Conservation (phyloP, 495 filamentous ascomycete species). For the Hyaloscypha finlandica region DNA sequence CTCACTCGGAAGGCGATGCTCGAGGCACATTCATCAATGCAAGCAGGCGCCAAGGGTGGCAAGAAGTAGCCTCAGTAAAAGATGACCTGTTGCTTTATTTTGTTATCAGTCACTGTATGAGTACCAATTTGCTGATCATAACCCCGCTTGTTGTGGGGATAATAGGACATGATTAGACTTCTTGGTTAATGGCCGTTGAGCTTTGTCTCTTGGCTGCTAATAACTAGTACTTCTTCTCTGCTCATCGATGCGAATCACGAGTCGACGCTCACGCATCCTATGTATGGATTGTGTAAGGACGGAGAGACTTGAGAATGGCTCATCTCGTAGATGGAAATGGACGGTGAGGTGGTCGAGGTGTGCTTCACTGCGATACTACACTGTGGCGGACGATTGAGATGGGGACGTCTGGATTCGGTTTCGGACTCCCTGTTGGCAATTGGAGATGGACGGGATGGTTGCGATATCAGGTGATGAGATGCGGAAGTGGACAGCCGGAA, state of each 20-base stretch:
- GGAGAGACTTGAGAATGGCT: constrained; percentile 18
- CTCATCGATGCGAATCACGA: constrained; percentile 20
- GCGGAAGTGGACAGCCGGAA: background rate
- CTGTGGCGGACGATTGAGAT: background rate
- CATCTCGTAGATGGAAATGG: constrained; percentile 4
- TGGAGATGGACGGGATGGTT: background rate
- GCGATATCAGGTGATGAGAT: background rate
- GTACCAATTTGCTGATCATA: constrained; percentile 26
- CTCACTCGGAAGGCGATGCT: constrained; percentile 29
- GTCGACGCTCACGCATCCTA: background rate
- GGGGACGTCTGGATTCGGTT: background rate
- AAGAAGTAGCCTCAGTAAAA: constrained; percentile 21
- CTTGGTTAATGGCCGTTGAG: constrained; percentile 7
- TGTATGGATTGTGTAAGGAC: background rate
- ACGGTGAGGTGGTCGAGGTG: background rate
- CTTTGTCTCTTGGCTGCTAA: constrained; percentile 9
- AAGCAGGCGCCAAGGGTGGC: constrained; percentile 1
- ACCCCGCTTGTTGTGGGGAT: constrained; percentile 16
- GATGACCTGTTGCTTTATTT: constrained; percentile 8
- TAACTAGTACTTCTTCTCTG: constrained; percentile 28
- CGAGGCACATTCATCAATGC: constrained; percentile 21
- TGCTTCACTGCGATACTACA: background rate
- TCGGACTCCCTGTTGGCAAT: background rate
- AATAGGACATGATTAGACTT: constrained; percentile 33
- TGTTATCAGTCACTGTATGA: constrained; percentile 11